A percentile compares a stretch with the other conserved stretches of the same genome.
Evolutionary conservation across 345 rosid genomes (phyloP).

Genomic region (Fremontodendron californicum): DNA sequence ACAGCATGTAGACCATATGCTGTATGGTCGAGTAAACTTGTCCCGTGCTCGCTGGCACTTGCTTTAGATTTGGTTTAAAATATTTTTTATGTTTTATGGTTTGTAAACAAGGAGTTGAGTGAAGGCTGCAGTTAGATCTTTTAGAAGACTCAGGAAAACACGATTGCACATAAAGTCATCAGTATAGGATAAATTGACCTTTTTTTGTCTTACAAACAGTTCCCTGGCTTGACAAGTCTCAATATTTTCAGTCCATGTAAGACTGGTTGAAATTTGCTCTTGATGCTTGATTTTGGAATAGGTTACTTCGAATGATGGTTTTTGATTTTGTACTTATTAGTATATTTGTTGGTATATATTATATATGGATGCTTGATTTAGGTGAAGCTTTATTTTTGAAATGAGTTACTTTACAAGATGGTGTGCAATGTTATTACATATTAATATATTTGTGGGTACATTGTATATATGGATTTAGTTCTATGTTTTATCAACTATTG

Average conservation of each 20-base stretch:
- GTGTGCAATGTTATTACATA: neutral
- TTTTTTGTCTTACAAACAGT: neutral
- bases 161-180: neutral
- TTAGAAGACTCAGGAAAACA: neutral
- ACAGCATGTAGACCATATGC: too few species aligned
- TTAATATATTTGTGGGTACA: neutral
- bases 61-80: neutral
- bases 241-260: neutral
- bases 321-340: neutral
- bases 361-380: neutral
- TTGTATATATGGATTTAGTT: neutral
- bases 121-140: neutral
- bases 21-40: too few species aligned
- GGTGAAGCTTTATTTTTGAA: neutral
- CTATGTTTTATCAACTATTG: neutral
- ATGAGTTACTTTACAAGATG: neutral
- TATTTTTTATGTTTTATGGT: neutral
- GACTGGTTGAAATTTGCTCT: neutral
- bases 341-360: neutral
- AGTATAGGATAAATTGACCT: neutral
- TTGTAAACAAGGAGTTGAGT: neutral
- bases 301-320: neutral
- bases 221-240: neutral
- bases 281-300: neutral
- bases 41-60: neutral